Evolutionary conservation across 768 basidiomycete species (phyloP).

Genomic region (Boletus eberwhitei): DNA sequence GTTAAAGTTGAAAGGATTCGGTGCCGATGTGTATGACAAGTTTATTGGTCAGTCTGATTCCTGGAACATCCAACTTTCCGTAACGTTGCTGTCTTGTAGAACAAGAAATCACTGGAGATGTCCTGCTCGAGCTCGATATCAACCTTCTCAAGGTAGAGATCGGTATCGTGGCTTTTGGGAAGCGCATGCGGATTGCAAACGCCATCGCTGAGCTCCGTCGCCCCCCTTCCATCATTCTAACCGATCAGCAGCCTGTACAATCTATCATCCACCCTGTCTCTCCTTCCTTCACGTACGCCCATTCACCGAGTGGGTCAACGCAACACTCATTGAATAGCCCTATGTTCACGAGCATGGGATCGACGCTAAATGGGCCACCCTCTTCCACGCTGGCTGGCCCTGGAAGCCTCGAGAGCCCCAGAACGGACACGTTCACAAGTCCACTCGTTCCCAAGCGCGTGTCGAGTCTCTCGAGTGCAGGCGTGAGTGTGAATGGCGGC

Average conservation of each 20-base stretch:
- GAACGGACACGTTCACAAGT: constrained; percentile 13
- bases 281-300: constrained; percentile 31
- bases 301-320: constrained; percentile 38
- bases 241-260: constrained; percentile 40
- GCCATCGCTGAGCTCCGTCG: constrained; percentile 85
- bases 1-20: constrained; percentile 82
- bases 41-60: constrained; percentile 65
- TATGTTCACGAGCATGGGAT: constrained; percentile 30
- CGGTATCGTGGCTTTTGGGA: constrained; percentile 91
- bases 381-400: constrained; percentile 23
- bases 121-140: constrained; percentile 90
- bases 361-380: constrained; percentile 19
- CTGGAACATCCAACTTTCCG: not conserved
- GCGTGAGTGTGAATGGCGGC: constrained; percentile 26
- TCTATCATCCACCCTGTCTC: constrained; percentile 26
- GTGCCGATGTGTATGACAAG: constrained; percentile 74
- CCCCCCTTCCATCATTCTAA: constrained; percentile 60
- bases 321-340: constrained; percentile 47
- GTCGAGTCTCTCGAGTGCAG: constrained; percentile 29
- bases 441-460: constrained; percentile 23
- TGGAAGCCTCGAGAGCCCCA: constrained; percentile 34
- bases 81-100: constrained; percentile 45
- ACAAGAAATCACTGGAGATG: constrained; percentile 98
- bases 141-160: constrained; percentile 91
- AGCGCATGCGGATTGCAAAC: constrained; percentile 89